Conservation (phyloP, 371 early-diverging fungal genomes). For the Mortierella sp. region DNA sequence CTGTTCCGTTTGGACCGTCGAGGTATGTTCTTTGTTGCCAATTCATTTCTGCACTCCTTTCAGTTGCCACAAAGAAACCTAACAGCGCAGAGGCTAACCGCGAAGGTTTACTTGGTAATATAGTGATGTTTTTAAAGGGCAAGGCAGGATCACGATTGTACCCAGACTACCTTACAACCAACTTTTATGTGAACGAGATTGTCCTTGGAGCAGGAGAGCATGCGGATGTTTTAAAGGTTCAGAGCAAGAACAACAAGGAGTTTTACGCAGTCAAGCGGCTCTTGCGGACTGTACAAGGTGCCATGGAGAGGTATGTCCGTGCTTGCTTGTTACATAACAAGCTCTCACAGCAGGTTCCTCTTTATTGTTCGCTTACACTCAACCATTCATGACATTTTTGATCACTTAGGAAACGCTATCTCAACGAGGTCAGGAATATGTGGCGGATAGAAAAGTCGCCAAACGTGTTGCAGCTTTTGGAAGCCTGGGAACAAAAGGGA, state of each 20-base stretch:
- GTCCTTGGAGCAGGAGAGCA: slow-evolving; percentile 84
- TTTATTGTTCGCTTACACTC: not conserved
- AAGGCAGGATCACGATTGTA: slow-evolving; percentile 37
- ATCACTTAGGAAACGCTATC: slow-evolving; percentile 65
- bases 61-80: not conserved
- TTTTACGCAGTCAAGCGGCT: slow-evolving; percentile 87
- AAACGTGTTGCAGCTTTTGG: slow-evolving; percentile 76
- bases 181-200: slow-evolving; percentile 40
- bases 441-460: slow-evolving; percentile 71
- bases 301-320: slow-evolving; percentile 72
- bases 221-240: slow-evolving; percentile 83
- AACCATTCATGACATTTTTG: not conserved
- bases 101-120: not conserved
- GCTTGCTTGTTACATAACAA: not conserved
- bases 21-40: slow-evolving; percentile 19
- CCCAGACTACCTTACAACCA: slow-evolving; percentile 38
- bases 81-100: not conserved
- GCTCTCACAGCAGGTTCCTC: not conserved
- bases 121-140: slow-evolving; percentile 48
- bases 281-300: slow-evolving; percentile 76
- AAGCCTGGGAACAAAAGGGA: slow-evolving; percentile 96
- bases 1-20: slow-evolving; percentile 42
- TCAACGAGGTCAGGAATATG: slow-evolving; percentile 88
- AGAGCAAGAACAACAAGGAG: slow-evolving; percentile 67
- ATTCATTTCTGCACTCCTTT: too few relatives aligned